Evolutionary conservation across 2,329 filamentous ascomycete genomes (phyloP).

Genomic region (Botrytis pseudocinerea): DNA sequence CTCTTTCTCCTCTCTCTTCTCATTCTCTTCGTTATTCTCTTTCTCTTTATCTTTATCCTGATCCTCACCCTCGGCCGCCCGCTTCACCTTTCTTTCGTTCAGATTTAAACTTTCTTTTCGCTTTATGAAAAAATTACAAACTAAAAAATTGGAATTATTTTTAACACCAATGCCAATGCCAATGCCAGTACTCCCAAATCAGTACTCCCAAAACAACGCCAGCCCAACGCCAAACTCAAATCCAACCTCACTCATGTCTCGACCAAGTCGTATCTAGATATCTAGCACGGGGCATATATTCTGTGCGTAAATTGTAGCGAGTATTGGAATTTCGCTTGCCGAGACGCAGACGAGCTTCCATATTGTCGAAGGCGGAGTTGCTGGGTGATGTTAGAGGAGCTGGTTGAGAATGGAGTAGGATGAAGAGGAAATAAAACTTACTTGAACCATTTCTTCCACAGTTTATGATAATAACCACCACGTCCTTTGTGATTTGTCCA

Average conservation of each 20-base stretch:
- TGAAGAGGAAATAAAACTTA: neutral
- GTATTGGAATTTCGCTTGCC: neutral
- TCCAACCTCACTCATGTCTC: neutral
- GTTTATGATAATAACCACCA: conserved; percentile 32
- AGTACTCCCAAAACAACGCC: neutral
- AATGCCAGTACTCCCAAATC: neutral
- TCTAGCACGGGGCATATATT: neutral
- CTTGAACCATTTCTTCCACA: conserved; percentile 39
- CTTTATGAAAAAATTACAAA: neutral
- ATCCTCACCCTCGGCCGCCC: rapidly evolving
- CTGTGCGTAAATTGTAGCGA: neutral
- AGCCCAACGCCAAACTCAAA: neutral
- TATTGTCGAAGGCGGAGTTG: conserved; percentile 32
- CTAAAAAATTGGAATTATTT: neutral
- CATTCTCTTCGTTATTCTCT: too few species aligned
- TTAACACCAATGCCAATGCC: neutral
- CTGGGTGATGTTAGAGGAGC: neutral
- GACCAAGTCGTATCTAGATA: neutral
- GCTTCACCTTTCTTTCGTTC: neutral
- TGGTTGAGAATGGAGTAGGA: neutral
- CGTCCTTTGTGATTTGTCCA: conserved; percentile 33
- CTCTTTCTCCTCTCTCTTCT: too few species aligned
- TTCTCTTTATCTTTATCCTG: too few species aligned
- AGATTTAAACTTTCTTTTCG: neutral
- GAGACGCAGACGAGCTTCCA: conserved; percentile 29